A percentile compares a stretch with the other conserved stretches of the same genome.
Evolutionary conservation across 2,329 filamentous ascomycete genomes (phyloP).

Genomic region (Fusarium papillatum): DNA sequence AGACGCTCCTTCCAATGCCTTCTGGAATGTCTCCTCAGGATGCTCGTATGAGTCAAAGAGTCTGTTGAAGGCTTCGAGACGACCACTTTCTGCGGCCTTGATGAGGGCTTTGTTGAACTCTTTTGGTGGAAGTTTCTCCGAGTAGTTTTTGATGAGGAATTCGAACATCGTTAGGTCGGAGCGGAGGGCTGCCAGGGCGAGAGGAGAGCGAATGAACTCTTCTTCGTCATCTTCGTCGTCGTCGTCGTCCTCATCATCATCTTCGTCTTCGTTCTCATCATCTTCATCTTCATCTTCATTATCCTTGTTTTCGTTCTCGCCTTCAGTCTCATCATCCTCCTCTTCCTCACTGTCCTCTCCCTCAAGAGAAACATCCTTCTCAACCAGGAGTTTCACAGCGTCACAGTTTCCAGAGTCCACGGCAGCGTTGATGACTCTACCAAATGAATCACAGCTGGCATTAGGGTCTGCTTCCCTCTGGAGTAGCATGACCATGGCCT

Average conservation of each 20-base stretch:
- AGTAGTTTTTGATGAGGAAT: slow-evolving; percentile 55
- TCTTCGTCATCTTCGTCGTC: slow-evolving; percentile 11
- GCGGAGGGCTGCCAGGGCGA: slow-evolving; percentile 54
- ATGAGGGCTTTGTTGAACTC: slow-evolving; percentile 56
- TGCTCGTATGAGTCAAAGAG: slow-evolving; percentile 52
- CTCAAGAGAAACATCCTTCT: slow-evolving; percentile 50
- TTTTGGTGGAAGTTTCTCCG: slow-evolving; percentile 51
- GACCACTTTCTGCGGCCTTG: slow-evolving; percentile 53
- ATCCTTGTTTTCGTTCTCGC: background rate
- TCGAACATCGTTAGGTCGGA: slow-evolving; percentile 57
- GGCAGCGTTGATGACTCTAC: slow-evolving; percentile 56
- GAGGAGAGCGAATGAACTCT: slow-evolving; percentile 45
- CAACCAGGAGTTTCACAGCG: slow-evolving; percentile 55
- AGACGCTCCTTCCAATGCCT: slow-evolving; percentile 49
- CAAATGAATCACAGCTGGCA: slow-evolving; percentile 41
- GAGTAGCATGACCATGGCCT: slow-evolving; percentile 56
- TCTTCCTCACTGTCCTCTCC: slow-evolving; percentile 34
- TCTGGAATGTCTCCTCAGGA: slow-evolving; percentile 47
- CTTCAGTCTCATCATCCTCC: background rate
- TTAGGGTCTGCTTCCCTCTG: slow-evolving; percentile 53
- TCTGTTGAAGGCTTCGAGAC: slow-evolving; percentile 55
- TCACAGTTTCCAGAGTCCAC: slow-evolving; percentile 57
- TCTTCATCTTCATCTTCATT: slow-evolving; percentile 23
- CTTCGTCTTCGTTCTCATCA: background rate
- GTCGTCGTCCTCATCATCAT: background rate